These are phyloP conservation scores for Rubia peregrina DNA, from an alignment of 305 asterid genomes.

Conservation along the genomic window DNA sequence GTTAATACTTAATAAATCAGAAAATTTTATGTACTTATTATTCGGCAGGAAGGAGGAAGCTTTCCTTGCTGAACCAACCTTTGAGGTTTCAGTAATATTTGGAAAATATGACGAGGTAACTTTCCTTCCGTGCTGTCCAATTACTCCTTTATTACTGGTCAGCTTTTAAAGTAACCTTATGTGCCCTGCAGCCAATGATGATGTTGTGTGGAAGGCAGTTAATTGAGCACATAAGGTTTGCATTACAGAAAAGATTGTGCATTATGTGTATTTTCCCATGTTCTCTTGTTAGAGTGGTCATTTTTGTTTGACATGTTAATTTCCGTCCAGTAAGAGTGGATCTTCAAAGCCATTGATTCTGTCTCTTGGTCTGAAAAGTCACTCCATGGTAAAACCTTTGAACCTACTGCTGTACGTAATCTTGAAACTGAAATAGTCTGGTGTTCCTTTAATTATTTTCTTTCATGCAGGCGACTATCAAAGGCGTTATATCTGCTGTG, in stretches of 20 bases:
- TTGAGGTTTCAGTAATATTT: conserved; percentile 56
- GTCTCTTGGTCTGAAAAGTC: conserved; percentile 77
- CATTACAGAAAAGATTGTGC: not conserved
- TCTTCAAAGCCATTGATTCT: conserved; percentile 66
- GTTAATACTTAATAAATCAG: not conserved
- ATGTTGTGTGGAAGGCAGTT: conserved; percentile 78
- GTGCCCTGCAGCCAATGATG: conserved; percentile 69
- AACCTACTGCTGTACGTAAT: not conserved
- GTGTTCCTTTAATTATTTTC: not conserved
- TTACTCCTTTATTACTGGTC: not conserved
- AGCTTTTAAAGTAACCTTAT: not conserved
- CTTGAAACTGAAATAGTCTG: not conserved
- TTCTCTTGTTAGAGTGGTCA: conserved; percentile 6
- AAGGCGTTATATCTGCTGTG: conserved; percentile 66
- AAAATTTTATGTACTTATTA: not conserved
- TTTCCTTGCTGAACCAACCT: conserved; percentile 61
- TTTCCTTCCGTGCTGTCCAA: not conserved
- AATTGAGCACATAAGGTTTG: conserved; percentile 74
- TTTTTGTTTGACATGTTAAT: conserved; percentile 10
- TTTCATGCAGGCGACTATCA: conserved; percentile 55
- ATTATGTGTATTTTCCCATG: conserved; percentile 1
- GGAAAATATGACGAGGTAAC: conserved; percentile 91
- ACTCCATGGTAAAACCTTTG: conserved; percentile 48
- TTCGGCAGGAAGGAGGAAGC: conserved; percentile 86
- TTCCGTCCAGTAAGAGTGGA: conserved; percentile 55